Base-by-base conservation (phyloP, 1,284 basidiomycete species). In the Apiotrichum gamsii region DNA sequence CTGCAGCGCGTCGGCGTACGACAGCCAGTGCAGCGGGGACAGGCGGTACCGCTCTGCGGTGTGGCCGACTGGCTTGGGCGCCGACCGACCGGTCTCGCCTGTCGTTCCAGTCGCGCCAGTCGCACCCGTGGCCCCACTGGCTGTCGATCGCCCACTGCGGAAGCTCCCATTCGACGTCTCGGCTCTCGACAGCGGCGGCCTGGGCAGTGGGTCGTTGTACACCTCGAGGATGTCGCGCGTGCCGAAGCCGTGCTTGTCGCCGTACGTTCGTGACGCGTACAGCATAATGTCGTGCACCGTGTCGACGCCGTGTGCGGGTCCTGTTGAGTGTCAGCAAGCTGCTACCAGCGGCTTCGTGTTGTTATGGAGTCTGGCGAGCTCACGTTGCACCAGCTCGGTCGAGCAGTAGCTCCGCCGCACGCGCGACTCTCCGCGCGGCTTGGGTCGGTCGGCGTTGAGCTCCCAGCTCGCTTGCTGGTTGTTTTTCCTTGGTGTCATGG, bases 41-140 rank as follows among this genome's bases (percentile, higher is more conserved):
- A 97, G 79, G 74, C 94, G 82, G 72, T 87, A 96, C 90, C 91
- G 96, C 49, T 78, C 89, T n/a, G n/a, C n/a, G n/a, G n/a, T n/a
- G n/a, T n/a, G n/a, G n/a, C n/a, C n/a, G n/a, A n/a, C n/a, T n/a
- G 80, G 96, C 67, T 74, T 86, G 78, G 93, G 86, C 21, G 33
- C 5, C 5, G 38, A 14, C 33, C 8, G 25, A 28, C 8, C n/a
- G n/a, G 16, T 10, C 3, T 19, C n/a, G 21, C 33, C 4, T 20
- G 19, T 45, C 13, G 37, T 29, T 11, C 31, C 34, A 10, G 28
- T 79, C 74, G n/a, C n/a, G n/a, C n/a, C n/a, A n/a, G n/a, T n/a
- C n/a, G n/a, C n/a, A n/a, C n/a, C n/a, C n/a, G 70, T 85, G 88
- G 91, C 94, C 96, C 49, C 78, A 89, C 81, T 96, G 97, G 66